phyloP scores from a whole-genome alignment of 352 stramenopile genomes.

The Phytophthora brassicae region DNA sequence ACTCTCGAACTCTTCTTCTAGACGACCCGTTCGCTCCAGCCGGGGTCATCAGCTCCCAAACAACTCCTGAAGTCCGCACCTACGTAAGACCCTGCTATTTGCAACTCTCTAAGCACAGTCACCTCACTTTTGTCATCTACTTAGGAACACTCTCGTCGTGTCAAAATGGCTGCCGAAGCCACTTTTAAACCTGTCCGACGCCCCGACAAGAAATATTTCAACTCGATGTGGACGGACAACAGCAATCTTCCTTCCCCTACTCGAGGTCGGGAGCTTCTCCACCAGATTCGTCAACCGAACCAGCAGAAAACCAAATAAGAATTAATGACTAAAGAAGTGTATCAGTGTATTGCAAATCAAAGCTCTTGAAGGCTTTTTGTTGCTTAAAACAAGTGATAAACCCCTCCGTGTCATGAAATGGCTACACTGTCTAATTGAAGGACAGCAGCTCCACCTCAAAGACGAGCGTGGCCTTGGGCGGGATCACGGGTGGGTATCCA shows the following conservation, averaged over 20 bases:
- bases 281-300: slow-evolving; percentile 16
- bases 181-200: slow-evolving; percentile 36
- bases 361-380: too few species aligned
- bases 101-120: not conserved
- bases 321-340: not conserved
- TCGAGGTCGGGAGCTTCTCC: slow-evolving; percentile 24
- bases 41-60: slow-evolving; percentile 11
- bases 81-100: slow-evolving; percentile 18
- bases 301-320: not conserved
- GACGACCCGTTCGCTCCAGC: slow-evolving; percentile 44
- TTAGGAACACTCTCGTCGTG: slow-evolving; percentile 53
- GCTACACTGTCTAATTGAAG: slow-evolving; percentile 49
- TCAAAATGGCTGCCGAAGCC: slow-evolving; percentile 42
- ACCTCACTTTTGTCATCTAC: not conserved
- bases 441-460: slow-evolving; percentile 93
- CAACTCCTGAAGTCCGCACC: slow-evolving; percentile 20
- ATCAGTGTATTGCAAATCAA: slow-evolving; percentile 20
- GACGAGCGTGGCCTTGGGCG: slow-evolving; percentile 90
- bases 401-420: too few species aligned
- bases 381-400: too few species aligned
- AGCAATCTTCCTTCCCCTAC: not conserved
- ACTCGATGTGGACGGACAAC: slow-evolving; percentile 52
- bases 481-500: slow-evolving; percentile 89
- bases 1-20: slow-evolving; percentile 43
- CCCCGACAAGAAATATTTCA: slow-evolving; percentile 55